Percentiles rank a stretch among this genome's conserved stretches.
phyloP scores from a whole-genome alignment of 163 green algal genomes.

The Scenedesmus sp. region DNA sequence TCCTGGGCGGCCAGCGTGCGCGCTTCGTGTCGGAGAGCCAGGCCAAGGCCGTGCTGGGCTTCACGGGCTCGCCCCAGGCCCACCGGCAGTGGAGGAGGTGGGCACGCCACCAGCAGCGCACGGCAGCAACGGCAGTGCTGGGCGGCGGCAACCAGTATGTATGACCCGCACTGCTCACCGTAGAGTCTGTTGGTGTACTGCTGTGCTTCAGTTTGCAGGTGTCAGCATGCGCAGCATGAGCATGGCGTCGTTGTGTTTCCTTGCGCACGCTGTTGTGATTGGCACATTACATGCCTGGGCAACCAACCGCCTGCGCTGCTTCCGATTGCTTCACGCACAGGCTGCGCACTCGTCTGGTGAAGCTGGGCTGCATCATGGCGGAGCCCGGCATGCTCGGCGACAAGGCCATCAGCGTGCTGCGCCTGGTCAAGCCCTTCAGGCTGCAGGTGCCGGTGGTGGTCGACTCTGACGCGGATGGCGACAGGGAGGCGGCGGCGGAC shows the following conservation, averaged over 20 bases:
- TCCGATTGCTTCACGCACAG: not conserved
- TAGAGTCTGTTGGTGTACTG: not conserved
- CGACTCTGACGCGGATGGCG: not conserved
- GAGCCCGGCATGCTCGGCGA: conserved; percentile 6
- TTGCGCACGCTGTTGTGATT: not conserved
- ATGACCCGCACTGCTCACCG: too few relatives aligned
- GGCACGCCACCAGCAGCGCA: not conserved
- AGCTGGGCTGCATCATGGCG: conserved; percentile 34
- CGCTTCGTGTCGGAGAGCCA: conserved; percentile 45
- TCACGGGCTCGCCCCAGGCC: conserved; percentile 27
- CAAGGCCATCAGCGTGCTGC: conserved; percentile 32
- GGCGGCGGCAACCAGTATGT: not conserved
- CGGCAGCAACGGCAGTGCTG: not conserved
- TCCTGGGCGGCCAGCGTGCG: conserved; percentile 24
- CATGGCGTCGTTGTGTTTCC: too few relatives aligned
- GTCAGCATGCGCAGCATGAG: too few relatives aligned
- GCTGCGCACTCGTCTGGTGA: conserved; percentile 42
- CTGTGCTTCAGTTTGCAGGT: too few relatives aligned
- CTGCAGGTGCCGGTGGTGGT: conserved; percentile 35
- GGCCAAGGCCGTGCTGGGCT: conserved; percentile 42
- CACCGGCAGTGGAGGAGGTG: conserved; percentile 51
- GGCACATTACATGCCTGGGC: not conserved
- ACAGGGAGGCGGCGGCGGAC: not conserved
- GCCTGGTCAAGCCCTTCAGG: conserved; percentile 41
- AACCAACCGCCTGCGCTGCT: not conserved